phyloP scores from a whole-genome alignment of 345 rosid genomes.

The Salix caprea region DNA sequence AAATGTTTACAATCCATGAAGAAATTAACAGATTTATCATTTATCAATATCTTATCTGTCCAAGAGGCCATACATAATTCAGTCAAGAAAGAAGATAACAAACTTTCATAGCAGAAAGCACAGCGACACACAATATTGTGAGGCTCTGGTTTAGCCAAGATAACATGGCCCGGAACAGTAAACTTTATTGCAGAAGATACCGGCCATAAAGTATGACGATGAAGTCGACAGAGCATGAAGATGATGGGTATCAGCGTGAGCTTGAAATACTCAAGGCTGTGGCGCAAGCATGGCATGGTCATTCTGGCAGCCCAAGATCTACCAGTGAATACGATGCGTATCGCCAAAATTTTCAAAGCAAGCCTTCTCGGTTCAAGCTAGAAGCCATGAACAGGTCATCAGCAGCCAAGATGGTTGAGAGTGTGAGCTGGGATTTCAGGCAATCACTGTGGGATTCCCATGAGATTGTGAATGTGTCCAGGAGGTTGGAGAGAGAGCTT shows the following conservation, averaged over 20 bases:
- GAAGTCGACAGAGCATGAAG: conserved; percentile 24
- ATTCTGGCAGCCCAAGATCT: conserved; percentile 37
- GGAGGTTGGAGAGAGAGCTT: conserved; percentile 54
- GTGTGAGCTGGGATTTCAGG: conserved; percentile 54
- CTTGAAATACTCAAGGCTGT: conserved; percentile 74
- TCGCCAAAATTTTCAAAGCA: conserved; percentile 36
- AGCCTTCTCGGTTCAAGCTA: conserved; percentile 66
- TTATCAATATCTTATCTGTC: not conserved
- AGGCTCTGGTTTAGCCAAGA: conserved; percentile 21
- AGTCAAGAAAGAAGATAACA: not conserved
- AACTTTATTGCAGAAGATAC: conserved; percentile 9
- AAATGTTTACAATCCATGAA: not conserved
- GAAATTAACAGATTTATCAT: not conserved
- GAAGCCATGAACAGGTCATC: conserved; percentile 43
- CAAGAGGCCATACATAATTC: not conserved
- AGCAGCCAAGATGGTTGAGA: not conserved
- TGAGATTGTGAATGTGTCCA: conserved; percentile 62
- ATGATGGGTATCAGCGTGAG: conserved; percentile 19
- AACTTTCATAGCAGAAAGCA: not conserved
- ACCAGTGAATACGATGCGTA: conserved; percentile 52
- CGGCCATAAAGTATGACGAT: conserved; percentile 32
- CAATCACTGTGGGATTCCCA: conserved; percentile 74
- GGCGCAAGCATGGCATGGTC: conserved; percentile 84
- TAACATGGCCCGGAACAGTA: not conserved
- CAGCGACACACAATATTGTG: not conserved